phyloP scores from a whole-genome alignment of 345 rosid species.

The Chamaenerion angustifolium region DNA sequence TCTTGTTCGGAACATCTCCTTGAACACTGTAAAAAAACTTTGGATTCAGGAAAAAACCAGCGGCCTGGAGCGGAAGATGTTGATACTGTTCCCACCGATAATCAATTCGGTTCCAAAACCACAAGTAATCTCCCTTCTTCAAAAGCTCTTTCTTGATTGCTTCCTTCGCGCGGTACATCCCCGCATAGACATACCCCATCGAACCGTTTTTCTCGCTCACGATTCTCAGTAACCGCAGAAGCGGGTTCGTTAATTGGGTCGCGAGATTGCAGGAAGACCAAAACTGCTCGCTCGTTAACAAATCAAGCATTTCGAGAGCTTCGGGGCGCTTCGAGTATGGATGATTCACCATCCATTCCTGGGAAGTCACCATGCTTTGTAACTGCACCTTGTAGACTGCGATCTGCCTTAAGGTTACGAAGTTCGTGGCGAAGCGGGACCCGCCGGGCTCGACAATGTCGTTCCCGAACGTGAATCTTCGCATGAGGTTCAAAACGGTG shows the following conservation, averaged over 20 bases:
- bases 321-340: conserved; percentile 54
- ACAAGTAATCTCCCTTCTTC: conserved; percentile 50
- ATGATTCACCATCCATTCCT: conserved; percentile 74
- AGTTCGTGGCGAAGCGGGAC: conserved; percentile 58
- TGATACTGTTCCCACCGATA: conserved; percentile 59
- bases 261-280: conserved; percentile 59
- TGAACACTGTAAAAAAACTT: conserved; percentile 63
- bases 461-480: conserved; percentile 54
- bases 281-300: conserved; percentile 48
- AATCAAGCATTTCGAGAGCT: conserved; percentile 55
- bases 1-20: conserved; percentile 53
- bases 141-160: conserved; percentile 56
- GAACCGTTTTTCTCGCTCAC: conserved; percentile 62
- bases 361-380: conserved; percentile 76
- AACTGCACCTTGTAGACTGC: conserved; percentile 45
- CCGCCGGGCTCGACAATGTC: conserved; percentile 60
- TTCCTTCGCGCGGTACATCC: conserved; percentile 67
- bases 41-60: conserved; percentile 93
- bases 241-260: conserved; percentile 44
- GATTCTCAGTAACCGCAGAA: conserved; percentile 44
- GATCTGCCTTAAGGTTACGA: conserved; percentile 44
- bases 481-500: conserved; percentile 55
- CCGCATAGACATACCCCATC: conserved; percentile 81
- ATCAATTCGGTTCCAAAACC: conserved; percentile 76
- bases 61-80: conserved; percentile 68